phyloP scores from a whole-genome alignment of 1,139 yeast genomes.

The Geotrichum cucujoidarum region DNA sequence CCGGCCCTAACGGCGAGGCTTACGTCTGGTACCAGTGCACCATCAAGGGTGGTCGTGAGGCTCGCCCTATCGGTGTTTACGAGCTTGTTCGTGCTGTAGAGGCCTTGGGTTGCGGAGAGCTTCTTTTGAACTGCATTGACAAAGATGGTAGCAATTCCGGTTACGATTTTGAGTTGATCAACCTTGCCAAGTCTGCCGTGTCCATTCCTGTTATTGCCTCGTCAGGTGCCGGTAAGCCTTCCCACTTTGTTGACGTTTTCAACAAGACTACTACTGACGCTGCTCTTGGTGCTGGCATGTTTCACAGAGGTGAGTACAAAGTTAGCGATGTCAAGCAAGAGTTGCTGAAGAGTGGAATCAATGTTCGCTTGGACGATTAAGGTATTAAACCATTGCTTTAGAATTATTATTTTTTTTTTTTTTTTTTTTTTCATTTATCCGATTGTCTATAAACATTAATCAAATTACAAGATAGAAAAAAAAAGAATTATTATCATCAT shows the following conservation, averaged over 20 bases:
- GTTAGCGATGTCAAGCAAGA: slow-evolving; percentile 71
- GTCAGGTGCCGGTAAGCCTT: slow-evolving; percentile 92
- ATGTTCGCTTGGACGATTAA: slow-evolving; percentile 15
- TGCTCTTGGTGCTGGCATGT: slow-evolving; percentile 96
- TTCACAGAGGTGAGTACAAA: slow-evolving; percentile 88
- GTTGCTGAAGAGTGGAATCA: slow-evolving; percentile 13
- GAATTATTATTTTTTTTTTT: too few species aligned
- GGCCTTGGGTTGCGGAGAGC: slow-evolving; percentile 94
- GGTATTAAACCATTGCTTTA: not conserved
- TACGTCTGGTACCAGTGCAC: slow-evolving; percentile 94
- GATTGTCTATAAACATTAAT: not conserved
- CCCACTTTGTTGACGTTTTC: slow-evolving; percentile 84
- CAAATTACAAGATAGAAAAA: not conserved
- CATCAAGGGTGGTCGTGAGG: slow-evolving; percentile 89
- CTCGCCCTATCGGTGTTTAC: slow-evolving; percentile 83
- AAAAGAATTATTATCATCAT: not conserved
- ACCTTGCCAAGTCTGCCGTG: slow-evolving; percentile 70
- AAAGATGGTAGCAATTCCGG: slow-evolving; percentile 95
- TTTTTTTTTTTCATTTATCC: not conserved
- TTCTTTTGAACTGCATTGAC: slow-evolving; percentile 86
- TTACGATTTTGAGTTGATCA: slow-evolving; percentile 76
- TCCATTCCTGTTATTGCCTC: slow-evolving; percentile 93
- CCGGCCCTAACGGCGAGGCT: slow-evolving; percentile 81
- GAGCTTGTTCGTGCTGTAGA: slow-evolving; percentile 88
- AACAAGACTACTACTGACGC: slow-evolving; percentile 81